Evolutionary conservation across 2,329 filamentous ascomycete species (phyloP), one percentile per base, ranked within the genome.

Genomic region (Fusarium nygamai): DNA sequence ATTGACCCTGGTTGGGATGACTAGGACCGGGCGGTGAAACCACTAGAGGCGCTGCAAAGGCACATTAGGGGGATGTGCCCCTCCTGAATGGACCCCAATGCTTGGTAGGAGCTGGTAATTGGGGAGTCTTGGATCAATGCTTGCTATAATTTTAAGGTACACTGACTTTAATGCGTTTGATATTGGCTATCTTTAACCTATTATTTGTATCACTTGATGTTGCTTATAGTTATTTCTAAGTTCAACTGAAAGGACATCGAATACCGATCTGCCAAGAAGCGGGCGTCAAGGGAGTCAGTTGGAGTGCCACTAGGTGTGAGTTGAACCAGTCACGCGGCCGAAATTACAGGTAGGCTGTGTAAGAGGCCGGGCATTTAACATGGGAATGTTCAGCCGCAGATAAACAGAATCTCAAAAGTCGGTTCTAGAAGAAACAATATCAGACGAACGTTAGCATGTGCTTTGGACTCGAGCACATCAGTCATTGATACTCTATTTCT

Each of bases 11-110:
- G 58, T 69, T 61, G 63, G 64, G 69, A 61, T 65, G 69, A 41
- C 69, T 59, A 33, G 59, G 64, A 69, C 64, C 69, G 69, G 72
- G 69, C 69, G 72, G 69, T 73, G 73, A 75, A 75, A 75, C 62
- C 56, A 68, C 65, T 72, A 72, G 44, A 46, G 61, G 51, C 58
- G 50, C 63, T 64, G 57, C 62, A 74, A 50, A 59, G 39, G 71
- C 47, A 60, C 60, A 64, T 73, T 72, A 74, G 71, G 71, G 60
- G 71, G 64, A 69, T 46, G 31, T 57, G 71, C 67, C 71, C 71
- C 71, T 73, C 71, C 60, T 69, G 69, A 50, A 74, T 65, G 63
- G 59, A 64, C 67, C 53, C 56, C 50, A 43, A 53, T 31, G 24
- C 63, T 34, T 41, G 34, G 54, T 46, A 65, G 69, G 61, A 29